Conservation (phyloP, 2,329 filamentous ascomycete species). For the Ophiostoma novo-ulmi region DNA sequence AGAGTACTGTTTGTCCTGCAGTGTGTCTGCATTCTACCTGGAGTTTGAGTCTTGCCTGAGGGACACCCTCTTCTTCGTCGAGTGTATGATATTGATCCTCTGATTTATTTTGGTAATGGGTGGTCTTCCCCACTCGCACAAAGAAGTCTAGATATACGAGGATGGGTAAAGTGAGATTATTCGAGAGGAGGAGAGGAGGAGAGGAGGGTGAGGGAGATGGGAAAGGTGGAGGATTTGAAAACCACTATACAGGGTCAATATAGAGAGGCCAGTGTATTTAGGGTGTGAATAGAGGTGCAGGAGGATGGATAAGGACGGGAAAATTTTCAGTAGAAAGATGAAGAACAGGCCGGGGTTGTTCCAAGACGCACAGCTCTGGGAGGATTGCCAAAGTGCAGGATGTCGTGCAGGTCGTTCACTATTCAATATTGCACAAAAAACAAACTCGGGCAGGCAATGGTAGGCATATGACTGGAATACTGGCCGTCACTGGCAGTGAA, state of each 20-base stretch:
- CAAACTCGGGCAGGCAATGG: neutral
- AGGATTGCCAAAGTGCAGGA: neutral
- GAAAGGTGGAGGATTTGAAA: neutral
- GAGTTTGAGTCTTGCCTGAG: neutral
- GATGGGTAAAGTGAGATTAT: neutral
- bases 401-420: neutral
- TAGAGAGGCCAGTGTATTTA: neutral
- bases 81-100: neutral
- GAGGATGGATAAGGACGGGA: neutral
- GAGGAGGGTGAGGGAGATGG: neutral
- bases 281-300: neutral
- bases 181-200: neutral
- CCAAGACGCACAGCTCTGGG: neutral
- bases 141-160: neutral
- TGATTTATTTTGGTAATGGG: slow-evolving; percentile 1
- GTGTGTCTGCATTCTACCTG: neutral
- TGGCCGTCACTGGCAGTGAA: neutral
- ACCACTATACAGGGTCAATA: neutral
- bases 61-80: neutral
- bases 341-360: neutral
- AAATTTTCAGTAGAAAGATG: neutral
- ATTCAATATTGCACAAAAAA: neutral
- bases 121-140: neutral
- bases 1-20: neutral
- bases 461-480: neutral